Base-by-base conservation (phyloP, 305 asterid species). In the Striga hermonthica region DNA sequence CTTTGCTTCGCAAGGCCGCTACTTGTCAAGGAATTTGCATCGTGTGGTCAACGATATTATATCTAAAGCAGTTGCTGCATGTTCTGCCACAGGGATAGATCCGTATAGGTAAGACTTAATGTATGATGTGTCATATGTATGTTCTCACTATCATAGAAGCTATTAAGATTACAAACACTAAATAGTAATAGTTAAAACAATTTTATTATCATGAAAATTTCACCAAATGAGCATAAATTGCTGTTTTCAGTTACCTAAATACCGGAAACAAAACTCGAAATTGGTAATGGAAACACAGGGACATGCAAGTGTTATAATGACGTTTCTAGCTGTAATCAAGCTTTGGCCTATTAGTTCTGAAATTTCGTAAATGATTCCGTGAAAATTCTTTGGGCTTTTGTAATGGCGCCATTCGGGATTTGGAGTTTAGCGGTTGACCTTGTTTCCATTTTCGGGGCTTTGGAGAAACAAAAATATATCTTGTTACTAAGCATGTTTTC, bases 1-100 rank as follows among this genome's bases (percentile, higher is more conserved):
- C 76, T 93, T 93, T 65, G 95, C 97, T 71, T 88, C 92, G 31
- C 95, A 90, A 83, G 99, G 99, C 67, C 96, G 95, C 62, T 93
- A 87, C 82, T 73, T 93, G 78, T 93, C 99, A 41, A 84, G 99
- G 78, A 88, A 90, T 82, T 76, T 93, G 83, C 90, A 76, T 72
- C 97, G 99, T 44, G 90, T 74, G 56, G 79, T 93, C 72, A 86
- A 88, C 76, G 97, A 90, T 45, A 88, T 90, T 71, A 88, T 85
- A 77, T 78, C 85, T 67, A 93, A 81, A 82, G 97, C 95, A 64
- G 66, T 90, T 75, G 62, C 85, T 34, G 90, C 95, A 41, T 87
- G 86, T 80, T 74, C 95, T 54, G 78, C 97, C 56, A 90, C 97
- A 4, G 97, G 97, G 79, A 80, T 90, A 66, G 97, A 93, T 76